These are phyloP conservation scores for Phaeomoniella chlamydospora DNA, from an alignment of 2,329 filamentous ascomycete genomes.

Conservation along the genomic window DNA sequence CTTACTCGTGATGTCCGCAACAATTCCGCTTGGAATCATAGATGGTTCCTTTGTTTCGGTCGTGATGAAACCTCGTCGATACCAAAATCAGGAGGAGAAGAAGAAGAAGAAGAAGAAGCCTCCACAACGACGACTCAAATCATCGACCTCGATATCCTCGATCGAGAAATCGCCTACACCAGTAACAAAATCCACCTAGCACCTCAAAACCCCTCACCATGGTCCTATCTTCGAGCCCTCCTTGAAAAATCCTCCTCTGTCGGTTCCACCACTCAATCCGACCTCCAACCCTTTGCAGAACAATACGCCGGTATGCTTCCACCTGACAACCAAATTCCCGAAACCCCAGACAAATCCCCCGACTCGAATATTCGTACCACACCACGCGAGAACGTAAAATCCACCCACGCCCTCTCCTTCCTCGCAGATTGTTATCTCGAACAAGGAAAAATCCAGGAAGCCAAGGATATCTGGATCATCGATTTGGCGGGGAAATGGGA, in stretches of 20 bases:
- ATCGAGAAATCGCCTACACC: conserved; percentile 62
- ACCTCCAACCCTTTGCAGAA: not conserved
- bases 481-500: conserved; percentile 77
- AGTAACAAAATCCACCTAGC: conserved; percentile 60
- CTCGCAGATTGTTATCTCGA: conserved; percentile 29
- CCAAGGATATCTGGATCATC: conserved; percentile 51
- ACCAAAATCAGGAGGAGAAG: conserved; percentile 12
- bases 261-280: not conserved
- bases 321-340: no score
- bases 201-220: conserved; percentile 86
- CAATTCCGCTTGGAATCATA: conserved; percentile 95
- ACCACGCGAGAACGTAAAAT: conserved; percentile 31
- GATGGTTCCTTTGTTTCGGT: conserved; percentile 83
- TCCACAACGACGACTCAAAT: conserved; percentile 13
- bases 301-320: not conserved
- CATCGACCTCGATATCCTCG: conserved; percentile 48
- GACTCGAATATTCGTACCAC: conserved; percentile 4
- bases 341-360: conserved; percentile 10
- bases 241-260: conserved; percentile 44
- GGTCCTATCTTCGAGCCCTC: conserved; percentile 79
- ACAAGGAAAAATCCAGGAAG: conserved; percentile 34
- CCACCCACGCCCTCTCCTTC: conserved; percentile 42
- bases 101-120: not conserved
- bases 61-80: conserved; percentile 26
- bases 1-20: conserved; percentile 75